These are phyloP conservation scores for Oldenlandia corymbosa DNA, from an alignment of 257 asterid species.

Conservation along the genomic window DNA sequence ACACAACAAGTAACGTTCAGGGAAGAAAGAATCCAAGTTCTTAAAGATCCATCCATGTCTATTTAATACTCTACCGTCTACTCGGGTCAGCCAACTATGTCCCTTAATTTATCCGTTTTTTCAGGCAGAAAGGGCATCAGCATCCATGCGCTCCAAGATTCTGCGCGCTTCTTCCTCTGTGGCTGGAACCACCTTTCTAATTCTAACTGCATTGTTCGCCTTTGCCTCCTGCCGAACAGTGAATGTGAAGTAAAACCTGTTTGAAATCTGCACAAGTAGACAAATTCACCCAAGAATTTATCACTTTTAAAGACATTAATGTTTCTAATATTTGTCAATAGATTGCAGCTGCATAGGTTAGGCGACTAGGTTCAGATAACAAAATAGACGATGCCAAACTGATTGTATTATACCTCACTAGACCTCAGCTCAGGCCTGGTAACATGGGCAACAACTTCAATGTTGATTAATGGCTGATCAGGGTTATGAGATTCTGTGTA, in stretches of 20 bases:
- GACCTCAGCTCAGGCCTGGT: conserved; percentile 90
- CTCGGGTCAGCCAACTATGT: background rate
- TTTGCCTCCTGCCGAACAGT: conserved; percentile 86
- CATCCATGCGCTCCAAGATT: conserved; percentile 74
- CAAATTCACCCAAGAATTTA: background rate
- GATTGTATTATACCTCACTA: conserved; percentile 65
- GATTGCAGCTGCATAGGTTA: background rate
- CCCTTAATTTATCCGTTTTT: background rate
- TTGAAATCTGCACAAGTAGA: conserved; percentile 54
- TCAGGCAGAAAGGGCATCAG: conserved; percentile 35
- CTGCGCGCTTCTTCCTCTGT: conserved; percentile 91
- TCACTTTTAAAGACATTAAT: no score
- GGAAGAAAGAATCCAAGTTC: background rate
- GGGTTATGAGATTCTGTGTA: conserved; percentile 67
- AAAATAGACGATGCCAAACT: background rate
- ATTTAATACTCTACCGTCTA: background rate
- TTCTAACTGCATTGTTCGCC: conserved; percentile 46
- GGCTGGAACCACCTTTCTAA: conserved; percentile 95
- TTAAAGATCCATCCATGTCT: conserved; percentile 2
- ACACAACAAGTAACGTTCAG: no score
- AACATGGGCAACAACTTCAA: conserved; percentile 95
- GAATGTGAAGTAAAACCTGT: conserved; percentile 78
- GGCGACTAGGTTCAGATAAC: background rate
- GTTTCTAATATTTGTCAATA: no score
- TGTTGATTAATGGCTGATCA: conserved; percentile 64